phyloP scores from a whole-genome alignment of 306 rosid genomes.

The Fragaria ananassa region DNA sequence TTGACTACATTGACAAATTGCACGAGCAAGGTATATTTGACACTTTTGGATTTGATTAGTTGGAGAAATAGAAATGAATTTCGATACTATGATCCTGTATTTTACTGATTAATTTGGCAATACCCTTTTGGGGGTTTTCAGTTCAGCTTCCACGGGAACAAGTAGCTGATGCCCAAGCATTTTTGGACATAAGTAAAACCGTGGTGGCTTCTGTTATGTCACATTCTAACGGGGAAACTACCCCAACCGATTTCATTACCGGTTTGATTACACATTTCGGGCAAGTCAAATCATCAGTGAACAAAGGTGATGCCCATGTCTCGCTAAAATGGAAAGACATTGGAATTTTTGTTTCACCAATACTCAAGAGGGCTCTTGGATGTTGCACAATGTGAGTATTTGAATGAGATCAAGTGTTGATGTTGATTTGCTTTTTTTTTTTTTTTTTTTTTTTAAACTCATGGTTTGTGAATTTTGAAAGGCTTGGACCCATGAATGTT shows the following conservation, averaged over 20 bases:
- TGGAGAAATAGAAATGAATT: background rate
- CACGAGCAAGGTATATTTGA: conserved; percentile 46
- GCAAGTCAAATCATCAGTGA: conserved; percentile 9
- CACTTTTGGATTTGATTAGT: no score
- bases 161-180: conserved; percentile 73
- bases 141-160: conserved; percentile 72
- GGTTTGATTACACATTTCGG: conserved; percentile 45
- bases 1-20: conserved; percentile 46
- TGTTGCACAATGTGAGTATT: conserved; percentile 60
- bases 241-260: conserved; percentile 58
- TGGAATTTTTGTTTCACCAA: conserved; percentile 44
- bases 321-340: conserved; percentile 47
- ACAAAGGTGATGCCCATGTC: background rate
- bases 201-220: conserved; percentile 49
- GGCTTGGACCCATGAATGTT: conserved; percentile 76
- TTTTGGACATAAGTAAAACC: conserved; percentile 48
- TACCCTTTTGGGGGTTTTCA: conserved; percentile 16
- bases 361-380: conserved; percentile 48
- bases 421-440: background rate
- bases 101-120: background rate
- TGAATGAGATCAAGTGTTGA: background rate
- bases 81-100: background rate
- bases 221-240: conserved; percentile 41
- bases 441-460: background rate
- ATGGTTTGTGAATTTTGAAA: conserved; percentile 4